Base-by-base conservation (phyloP, 2,329 filamentous ascomycete genomes). In the Saccharata proteae region DNA sequence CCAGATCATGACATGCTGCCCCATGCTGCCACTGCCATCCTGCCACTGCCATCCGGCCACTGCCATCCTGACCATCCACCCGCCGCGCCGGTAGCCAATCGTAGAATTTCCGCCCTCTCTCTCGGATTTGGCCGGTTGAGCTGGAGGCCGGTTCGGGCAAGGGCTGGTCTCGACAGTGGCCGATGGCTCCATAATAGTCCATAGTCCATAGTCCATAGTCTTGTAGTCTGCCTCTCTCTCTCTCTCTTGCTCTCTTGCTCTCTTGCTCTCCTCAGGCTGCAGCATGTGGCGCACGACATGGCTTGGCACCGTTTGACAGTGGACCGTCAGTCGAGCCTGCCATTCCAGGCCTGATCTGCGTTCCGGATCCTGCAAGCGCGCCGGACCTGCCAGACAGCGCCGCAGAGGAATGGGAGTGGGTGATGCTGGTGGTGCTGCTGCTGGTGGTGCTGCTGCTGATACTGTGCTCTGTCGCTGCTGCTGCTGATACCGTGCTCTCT, bases 261-360 rank as follows among this genome's bases (percentile, higher is more conserved):
- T 34, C 20, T 21, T 22, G 17, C 26, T 30, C 26, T 20, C 32
- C 26, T 16, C 21, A 24, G 30, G 10, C 30, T 24, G 22, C 23
- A 25, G 30, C 23, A 13, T 21, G 24, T 27, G 30, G 31, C 31
- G 28, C 16, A 35, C 28, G 27, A 16, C 23, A 30, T 20, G 28
- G 15, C 33, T 35, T 35, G 33, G 33, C 33, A 21, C 33, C 33
- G 33, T 35, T 30, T 35, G 29, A 20, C n/a, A n/a, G n/a, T n/a
- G n/a, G n/a, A n/a, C n/a, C n/a, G n/a, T n/a, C n/a, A 30, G 21
- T 26, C 17, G 16, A 27, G 28, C 11, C 27, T 31, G 23, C 19
- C 33, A 35, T 35, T 35, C 33, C 33, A 35, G 32, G 32, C 32
- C 15, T 26, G 32, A 35, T 35, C 32, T 35, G 32, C 32, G 33